phyloP scores from a whole-genome alignment of 208 protist genomes.

The Porcisia hertigi region DNA sequence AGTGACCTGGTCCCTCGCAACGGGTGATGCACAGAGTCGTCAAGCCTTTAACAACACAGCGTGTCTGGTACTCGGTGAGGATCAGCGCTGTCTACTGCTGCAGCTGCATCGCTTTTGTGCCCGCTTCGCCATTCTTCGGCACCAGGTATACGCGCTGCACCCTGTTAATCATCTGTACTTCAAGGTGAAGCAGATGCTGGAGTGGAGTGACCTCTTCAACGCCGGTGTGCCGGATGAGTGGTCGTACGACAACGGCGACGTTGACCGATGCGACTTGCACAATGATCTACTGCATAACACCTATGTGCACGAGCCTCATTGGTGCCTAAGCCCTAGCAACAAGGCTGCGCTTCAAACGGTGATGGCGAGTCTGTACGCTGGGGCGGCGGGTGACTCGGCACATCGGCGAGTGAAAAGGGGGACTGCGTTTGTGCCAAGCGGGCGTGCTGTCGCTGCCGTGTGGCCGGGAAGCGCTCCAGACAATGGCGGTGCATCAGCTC shows the following conservation, averaged over 20 bases:
- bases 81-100: slow-evolving; percentile 20
- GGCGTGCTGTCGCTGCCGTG: neutral
- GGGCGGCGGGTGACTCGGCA: neutral
- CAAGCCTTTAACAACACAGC: slow-evolving; percentile 17
- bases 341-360: neutral
- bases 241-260: slow-evolving; percentile 1
- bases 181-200: slow-evolving; percentile 40
- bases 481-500: neutral
- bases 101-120: slow-evolving; percentile 29
- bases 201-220: slow-evolving; percentile 24
- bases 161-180: slow-evolving; percentile 23
- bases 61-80: slow-evolving; percentile 11
- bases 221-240: slow-evolving; percentile 10
- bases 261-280: slow-evolving; percentile 23
- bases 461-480: neutral
- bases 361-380: slow-evolving; percentile 1
- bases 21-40: neutral
- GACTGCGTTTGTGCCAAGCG: neutral
- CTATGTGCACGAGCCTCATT: slow-evolving; percentile 7
- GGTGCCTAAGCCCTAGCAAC: slow-evolving; percentile 13
- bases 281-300: slow-evolving; percentile 3
- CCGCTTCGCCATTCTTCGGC: slow-evolving; percentile 21
- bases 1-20: slow-evolving; percentile 29
- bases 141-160: slow-evolving; percentile 21
- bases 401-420: slow-evolving; percentile 1